Base-by-base conservation (phyloP, 768 basidiomycete species). In the Imleria badia region DNA sequence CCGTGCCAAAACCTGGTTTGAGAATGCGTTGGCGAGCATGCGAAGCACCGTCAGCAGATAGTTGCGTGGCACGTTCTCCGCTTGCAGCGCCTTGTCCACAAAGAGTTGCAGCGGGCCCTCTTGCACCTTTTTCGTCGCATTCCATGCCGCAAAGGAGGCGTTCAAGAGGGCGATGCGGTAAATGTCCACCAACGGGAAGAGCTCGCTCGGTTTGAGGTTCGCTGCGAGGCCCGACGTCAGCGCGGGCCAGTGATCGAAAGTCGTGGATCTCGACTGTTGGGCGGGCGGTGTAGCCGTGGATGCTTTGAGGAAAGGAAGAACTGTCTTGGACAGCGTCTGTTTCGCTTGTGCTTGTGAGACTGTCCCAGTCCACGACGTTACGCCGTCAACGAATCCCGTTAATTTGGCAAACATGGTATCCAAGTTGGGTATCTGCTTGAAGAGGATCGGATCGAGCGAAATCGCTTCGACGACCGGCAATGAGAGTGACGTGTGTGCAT, bases 161-260 rank as follows among this genome's bases (percentile, higher is more conserved):
- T 91, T 86, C 20, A 94, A 79, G 17, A 91, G 67, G 0, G 86
- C 87, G 11, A 94, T 76, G 1, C 92, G 78, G 87, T 91, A 90
- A 59, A 94, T 76, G 64, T 96, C 94, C 12, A 85, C 79, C 6
- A 94, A 66, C 1, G 94, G 93, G 74, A 95, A 96, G 30, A 92
- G 75, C 36, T 81, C 74, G 10, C 78, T 75, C 0, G 76, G 51
- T 0, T 81, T 76, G 2, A 94, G 79, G 4, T 72, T 73, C 11
- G 67, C 53, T 0, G 67, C 65, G 2, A 92, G 69, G 1, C 69
- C 62, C 6, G 59, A 63, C 5, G 83, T 84, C 4, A 75, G 73
- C 13, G 75, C 71, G 1, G 77, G 66, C 83, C 83, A 89, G 3
- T 71, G 62, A 10, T 66, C 66, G n/a, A 84, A 72, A 5, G 78